A percentile compares a stretch with the other conserved stretches of the same genome.
Conservation (phyloP, 2,329 filamentous ascomycete species). For the Apiospora phragmitis region DNA sequence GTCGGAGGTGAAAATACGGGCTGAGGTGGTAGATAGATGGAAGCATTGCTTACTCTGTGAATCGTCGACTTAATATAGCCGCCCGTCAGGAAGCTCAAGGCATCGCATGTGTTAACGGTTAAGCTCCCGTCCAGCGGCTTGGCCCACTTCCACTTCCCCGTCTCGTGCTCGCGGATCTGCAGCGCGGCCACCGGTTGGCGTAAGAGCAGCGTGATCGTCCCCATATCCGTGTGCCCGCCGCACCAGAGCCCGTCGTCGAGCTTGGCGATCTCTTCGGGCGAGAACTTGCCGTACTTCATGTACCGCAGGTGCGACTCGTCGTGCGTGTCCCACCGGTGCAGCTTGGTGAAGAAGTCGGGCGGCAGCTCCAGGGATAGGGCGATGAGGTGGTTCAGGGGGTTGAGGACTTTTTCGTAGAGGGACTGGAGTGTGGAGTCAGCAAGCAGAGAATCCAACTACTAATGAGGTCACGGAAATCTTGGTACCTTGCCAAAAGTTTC, state of each 20-base stretch:
- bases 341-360: slow-evolving; percentile 18
- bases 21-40: background rate
- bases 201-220: slow-evolving; percentile 55
- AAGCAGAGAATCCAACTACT: no score
- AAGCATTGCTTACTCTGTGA: slow-evolving; percentile 26
- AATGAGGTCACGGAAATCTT: no score
- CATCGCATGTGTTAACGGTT: slow-evolving; percentile 49
- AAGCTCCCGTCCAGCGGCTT: slow-evolving; percentile 46
- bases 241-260: slow-evolving; percentile 40
- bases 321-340: slow-evolving; percentile 21
- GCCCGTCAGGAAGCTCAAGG: slow-evolving; percentile 46
- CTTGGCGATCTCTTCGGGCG: slow-evolving; percentile 41
- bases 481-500: slow-evolving; percentile 49
- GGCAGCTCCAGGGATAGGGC: slow-evolving; percentile 21
- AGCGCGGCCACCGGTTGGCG: slow-evolving; percentile 55
- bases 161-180: slow-evolving; percentile 45
- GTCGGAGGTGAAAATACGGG: background rate
- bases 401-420: slow-evolving; percentile 21
- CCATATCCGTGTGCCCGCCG: slow-evolving; percentile 54
- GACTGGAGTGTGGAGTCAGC: slow-evolving; percentile 5
- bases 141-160: slow-evolving; percentile 47
- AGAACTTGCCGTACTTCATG: slow-evolving; percentile 51
- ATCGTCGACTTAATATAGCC: slow-evolving; percentile 41
- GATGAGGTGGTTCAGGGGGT: slow-evolving; percentile 22
- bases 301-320: slow-evolving; percentile 34